Base-by-base conservation (phyloP, 192 early-diverging fungal species). In the Backusella macrospora region DNA sequence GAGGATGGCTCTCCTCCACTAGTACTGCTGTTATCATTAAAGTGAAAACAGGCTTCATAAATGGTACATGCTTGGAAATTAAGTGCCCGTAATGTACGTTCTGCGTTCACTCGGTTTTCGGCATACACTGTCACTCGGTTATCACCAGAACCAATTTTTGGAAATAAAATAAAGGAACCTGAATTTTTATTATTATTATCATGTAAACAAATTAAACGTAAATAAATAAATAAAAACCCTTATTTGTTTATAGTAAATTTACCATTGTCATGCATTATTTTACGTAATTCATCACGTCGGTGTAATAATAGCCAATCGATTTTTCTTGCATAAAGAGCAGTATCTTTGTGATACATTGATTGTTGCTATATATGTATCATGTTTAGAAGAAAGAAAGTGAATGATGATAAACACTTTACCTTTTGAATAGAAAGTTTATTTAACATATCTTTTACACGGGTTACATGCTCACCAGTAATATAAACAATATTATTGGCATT, bases 231-330 rank as follows among this genome's bases (percentile, higher is more conserved):
- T 26, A 63, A 21, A 10, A 72, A 14, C 14, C 4, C 38, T 42
- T 63, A 13, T 44, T 43, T 75, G 52, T 59, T 26, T 59, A 21
- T 18, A 8, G 2, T 18, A 18, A 39, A 72, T 23, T 81, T 82
- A 71, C 86, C 93, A 84, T 95, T 95, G 74, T 95, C 92, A 42
- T 80, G 76, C 91, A 93, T 92, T 68, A 95, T 91, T 73, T 86
- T 81, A 16, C 79, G 75, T 4, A 95, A 71, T 40, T 88, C 80
- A 63, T 90, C 87, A 43, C 86, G 87, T 40, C 88, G 78, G 68
- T 88, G 85, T 18, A 87, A 81, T 42, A 91, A 76, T 78, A 95
- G 82, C 93, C 92, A 95, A 75, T 95, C 94, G 71, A 93, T 74
- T 73, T 95, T 95, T 21, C 91, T 85, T 9, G 90, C 47, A 65